phyloP scores from a whole-genome alignment of 768 basidiomycete species.

The Pisolithus orientalis region DNA sequence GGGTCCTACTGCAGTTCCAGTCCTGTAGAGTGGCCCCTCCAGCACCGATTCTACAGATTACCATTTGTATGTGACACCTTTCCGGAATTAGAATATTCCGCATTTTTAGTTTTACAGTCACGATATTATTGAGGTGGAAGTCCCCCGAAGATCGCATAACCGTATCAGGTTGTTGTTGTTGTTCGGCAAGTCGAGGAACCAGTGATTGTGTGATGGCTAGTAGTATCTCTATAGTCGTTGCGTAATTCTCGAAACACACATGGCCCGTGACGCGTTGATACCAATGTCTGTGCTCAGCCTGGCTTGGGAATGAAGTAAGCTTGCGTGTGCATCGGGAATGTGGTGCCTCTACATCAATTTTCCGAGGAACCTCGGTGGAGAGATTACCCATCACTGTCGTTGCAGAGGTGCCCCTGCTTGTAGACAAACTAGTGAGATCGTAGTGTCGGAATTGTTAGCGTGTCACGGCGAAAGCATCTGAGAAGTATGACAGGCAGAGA shows the following conservation, averaged over 20 bases:
- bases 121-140: neutral
- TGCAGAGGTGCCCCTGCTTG: neutral
- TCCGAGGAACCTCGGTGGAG: conserved; percentile 1
- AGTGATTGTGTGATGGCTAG: neutral
- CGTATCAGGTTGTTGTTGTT: neutral
- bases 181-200: neutral
- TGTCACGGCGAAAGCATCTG: no score
- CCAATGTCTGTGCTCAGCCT: neutral
- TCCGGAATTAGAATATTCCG: neutral
- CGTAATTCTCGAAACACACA: neutral
- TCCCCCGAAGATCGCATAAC: neutral
- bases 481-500: no score
- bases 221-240: neutral
- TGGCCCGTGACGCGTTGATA: neutral
- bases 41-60: neutral
- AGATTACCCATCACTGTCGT: neutral
- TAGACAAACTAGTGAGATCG: neutral
- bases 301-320: neutral
- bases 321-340: neutral
- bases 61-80: neutral
- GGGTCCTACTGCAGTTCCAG: neutral
- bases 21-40: neutral
- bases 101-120: neutral
- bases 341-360: neutral
- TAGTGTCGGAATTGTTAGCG: no score